phyloP scores from a whole-genome alignment of 176 grass and related monocot species.

The Musa itinerans region DNA sequence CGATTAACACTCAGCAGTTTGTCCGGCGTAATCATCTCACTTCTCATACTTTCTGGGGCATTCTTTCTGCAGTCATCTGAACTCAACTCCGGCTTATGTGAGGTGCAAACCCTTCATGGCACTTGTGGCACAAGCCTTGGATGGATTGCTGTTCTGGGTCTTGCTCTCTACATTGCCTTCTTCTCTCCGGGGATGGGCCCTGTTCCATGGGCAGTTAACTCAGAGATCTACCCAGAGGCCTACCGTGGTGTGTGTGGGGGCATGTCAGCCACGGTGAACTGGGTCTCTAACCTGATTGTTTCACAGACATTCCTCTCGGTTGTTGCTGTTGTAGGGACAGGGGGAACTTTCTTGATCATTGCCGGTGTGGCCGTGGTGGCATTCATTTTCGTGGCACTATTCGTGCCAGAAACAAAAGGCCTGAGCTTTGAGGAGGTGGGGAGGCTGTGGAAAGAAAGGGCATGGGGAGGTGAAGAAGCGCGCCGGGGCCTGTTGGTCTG shows the following conservation, averaged over 20 bases:
- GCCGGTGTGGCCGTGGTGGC: slow-evolving; percentile 52
- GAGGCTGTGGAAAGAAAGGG: slow-evolving; percentile 66
- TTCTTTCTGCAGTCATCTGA: slow-evolving; percentile 57
- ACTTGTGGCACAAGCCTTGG: slow-evolving; percentile 30
- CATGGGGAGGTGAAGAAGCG: slow-evolving; percentile 32
- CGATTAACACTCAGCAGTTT: slow-evolving; percentile 60
- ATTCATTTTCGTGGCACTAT: slow-evolving; percentile 55
- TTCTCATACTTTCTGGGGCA: slow-evolving; percentile 52
- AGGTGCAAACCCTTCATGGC: neutral
- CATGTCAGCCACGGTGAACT: slow-evolving; percentile 94
- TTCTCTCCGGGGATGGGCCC: slow-evolving; percentile 94
- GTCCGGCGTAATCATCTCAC: slow-evolving; percentile 52
- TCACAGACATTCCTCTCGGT: slow-evolving; percentile 71
- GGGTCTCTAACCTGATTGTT: slow-evolving; percentile 83
- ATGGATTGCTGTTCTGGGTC: slow-evolving; percentile 55
- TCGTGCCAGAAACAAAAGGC: slow-evolving; percentile 82
- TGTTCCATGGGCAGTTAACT: slow-evolving; percentile 92
- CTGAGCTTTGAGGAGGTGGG: slow-evolving; percentile 79
- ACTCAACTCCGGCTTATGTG: slow-evolving; percentile 9
- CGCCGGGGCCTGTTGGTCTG: slow-evolving; percentile 27
- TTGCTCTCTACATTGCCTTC: slow-evolving; percentile 61
- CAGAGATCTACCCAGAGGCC: slow-evolving; percentile 71
- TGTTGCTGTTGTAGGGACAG: slow-evolving; percentile 53
- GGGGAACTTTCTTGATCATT: slow-evolving; percentile 63
- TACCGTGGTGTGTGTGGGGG: slow-evolving; percentile 80